phyloP scores from a whole-genome alignment of 352 stramenopile species.

The Pythium diclinum region DNA sequence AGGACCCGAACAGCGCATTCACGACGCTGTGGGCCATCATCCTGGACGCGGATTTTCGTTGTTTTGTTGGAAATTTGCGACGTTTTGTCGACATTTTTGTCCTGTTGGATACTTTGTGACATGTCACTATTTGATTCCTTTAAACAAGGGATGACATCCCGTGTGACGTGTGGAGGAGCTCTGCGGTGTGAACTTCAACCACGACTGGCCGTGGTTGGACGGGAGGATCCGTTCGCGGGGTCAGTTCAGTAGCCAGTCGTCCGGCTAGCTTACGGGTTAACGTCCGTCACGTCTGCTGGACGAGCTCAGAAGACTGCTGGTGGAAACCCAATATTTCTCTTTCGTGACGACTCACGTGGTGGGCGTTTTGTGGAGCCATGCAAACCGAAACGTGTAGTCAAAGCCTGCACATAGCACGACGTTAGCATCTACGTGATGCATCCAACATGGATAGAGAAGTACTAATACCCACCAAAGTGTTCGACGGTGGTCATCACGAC shows the following conservation, averaged over 20 bases:
- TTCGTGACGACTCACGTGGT: not conserved
- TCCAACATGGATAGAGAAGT: not conserved
- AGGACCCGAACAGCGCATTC: constrained; percentile 72
- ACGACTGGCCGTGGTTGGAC: no score
- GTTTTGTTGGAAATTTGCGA: constrained; percentile 5
- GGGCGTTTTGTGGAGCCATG: not conserved
- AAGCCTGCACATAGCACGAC: not conserved
- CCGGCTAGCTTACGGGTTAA: no score
- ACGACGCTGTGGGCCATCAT: constrained; percentile 55
- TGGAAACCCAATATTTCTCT: no score
- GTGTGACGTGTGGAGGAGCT: constrained; percentile 2
- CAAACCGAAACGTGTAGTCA: constrained; percentile 23
- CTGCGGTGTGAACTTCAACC: no score
- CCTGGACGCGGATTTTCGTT: not conserved
- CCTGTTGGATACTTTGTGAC: not conserved
- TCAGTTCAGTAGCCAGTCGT: no score
- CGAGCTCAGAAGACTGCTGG: no score
- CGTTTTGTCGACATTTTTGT: not conserved
- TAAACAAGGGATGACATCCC: not conserved
- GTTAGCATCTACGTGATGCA: no score
- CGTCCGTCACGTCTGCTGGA: no score
- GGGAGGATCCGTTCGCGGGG: no score
- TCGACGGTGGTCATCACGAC: constrained; percentile 28
- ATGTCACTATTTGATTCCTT: not conserved
- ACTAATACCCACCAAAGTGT: constrained; percentile 11